phyloP scores from a whole-genome alignment of 805 yeast species.

The Lipomyces chichibuensis region DNA sequence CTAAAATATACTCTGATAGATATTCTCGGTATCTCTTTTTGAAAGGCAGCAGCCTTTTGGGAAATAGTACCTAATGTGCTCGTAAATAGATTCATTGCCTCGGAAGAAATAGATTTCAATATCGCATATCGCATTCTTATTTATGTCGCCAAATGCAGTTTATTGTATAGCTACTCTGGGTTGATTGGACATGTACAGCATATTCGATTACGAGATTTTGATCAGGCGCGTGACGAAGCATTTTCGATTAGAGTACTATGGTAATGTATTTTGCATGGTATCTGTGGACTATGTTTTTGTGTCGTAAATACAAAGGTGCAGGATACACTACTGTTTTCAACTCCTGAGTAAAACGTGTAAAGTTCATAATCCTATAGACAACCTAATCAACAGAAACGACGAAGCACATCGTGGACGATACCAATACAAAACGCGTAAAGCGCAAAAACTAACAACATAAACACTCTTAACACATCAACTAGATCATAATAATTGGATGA shows the following conservation, averaged over 20 bases:
- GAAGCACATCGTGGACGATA: not conserved
- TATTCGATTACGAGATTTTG: no score
- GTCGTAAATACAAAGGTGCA: not conserved
- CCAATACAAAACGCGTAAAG: not conserved
- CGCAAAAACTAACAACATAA: not conserved
- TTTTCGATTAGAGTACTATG: no score
- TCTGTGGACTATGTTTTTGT: not conserved
- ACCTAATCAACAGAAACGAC: not conserved
- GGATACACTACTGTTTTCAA: not conserved
- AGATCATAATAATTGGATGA: not conserved
- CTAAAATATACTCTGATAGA: constrained; percentile 35
- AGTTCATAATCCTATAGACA: not conserved
- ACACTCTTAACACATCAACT: not conserved
- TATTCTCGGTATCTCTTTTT: not conserved
- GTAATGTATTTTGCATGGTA: not conserved
- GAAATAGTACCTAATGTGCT: not conserved
- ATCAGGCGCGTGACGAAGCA: no score
- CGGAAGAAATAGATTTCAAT: not conserved
- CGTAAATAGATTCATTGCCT: not conserved
- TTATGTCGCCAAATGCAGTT: no score
- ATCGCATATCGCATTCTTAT: not conserved
- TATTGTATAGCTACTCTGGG: no score
- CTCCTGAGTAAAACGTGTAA: not conserved
- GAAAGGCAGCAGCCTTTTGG: not conserved
- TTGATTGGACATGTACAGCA: no score